Base-by-base conservation (phyloP, 2,329 filamentous ascomycete genomes). In the Graphilbum ipis-grandicollis region DNA sequence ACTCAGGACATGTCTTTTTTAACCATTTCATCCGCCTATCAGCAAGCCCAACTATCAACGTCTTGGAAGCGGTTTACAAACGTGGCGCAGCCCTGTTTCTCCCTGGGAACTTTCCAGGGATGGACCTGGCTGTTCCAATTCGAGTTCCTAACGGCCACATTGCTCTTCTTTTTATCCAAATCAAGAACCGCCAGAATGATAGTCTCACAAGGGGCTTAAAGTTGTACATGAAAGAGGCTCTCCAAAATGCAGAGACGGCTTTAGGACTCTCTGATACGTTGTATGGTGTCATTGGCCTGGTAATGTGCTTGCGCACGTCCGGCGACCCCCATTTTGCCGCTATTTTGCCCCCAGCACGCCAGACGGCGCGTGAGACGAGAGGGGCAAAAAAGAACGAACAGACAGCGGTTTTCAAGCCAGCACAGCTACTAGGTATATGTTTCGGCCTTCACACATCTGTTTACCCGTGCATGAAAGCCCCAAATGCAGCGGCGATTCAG, bases 161-260 rank as follows among this genome's bases (percentile, higher is more conserved):
- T 25, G 3, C 36, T 13, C 19, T 38, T n/a, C 32, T 38, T 5
- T 13, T 38, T 1, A 17, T 34, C 12, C 36, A 34, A n/a, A 13
- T 38, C 31, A 34, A 34, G 19, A 38, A 34, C 19, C 26, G 36
- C 15, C 25, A 38, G 28, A 19, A 19, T 15, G 37, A 38, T 26
- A 34, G n/a, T 19, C 17, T 26, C 8, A 38, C 37, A 3, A 6
- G 10, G 15, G 37, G 37, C 3, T 25, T 38, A 8, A 25, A 15
- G 32, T 4, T 34, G 19, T 31, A 38, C 15, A 35, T 38, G 31
- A 13, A 17, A 18, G 37, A 35, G 26, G 26, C 26, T 9, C 26
- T 35, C 3, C n/a, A 34, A n/a, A 38, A 38, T 19, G 37, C 37
- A 9, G 33, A 31, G 12, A 19, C 3, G 3, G 36, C 36, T n/a